Base-by-base conservation (phyloP, 2,329 filamentous ascomycete genomes). In the Penicillium sclerotigenum region DNA sequence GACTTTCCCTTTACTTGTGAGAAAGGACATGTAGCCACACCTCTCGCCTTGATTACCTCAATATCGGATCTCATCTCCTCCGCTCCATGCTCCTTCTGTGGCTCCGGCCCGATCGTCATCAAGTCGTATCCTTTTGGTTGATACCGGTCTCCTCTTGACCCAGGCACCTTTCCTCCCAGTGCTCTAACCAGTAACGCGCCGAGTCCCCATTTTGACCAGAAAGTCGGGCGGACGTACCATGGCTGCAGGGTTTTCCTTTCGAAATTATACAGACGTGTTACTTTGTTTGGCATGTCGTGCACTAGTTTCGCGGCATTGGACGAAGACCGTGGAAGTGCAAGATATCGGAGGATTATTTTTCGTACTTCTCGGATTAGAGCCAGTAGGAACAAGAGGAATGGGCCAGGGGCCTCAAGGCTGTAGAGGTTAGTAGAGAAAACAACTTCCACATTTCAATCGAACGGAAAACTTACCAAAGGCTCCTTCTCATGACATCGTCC, bases 221-320 rank as follows among this genome's bases (percentile, higher is more conserved):
- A 38, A 0, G 52, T 67, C 1, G 68, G 63, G n/a, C 59, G 52
- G 0, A 71, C 58, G 36, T 71, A 70, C 63, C 64, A 71, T 0
- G 68, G 67, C 14, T 69, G 61, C 0, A 60, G 34, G 6, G 52
- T 47, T 24, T 58, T 60, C n/a, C 60, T 51, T 14, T 53, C 37
- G 20, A 61, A 56, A 3, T 57, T 54, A 20, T 60, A 66, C 7
- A 59, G 42, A 4, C 40, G 52, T 3, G 58, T 59, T 14, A 43
- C 34, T 6, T 43, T 51, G 20, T 65, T 58, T 16, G 62, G 56
- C 0, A n/a, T 37, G 9, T 54, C 50, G 5, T 43, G 29, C 13
- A 57, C 54, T 13, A 42, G 14, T 20, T 50, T 49, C 16, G 57
- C 29, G 5, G 48, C 48, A n/a, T 20, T 24, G 5, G 29, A 42